phyloP scores from a whole-genome alignment of 2,329 filamentous ascomycete species.

The Aureobasidium namibiae region DNA sequence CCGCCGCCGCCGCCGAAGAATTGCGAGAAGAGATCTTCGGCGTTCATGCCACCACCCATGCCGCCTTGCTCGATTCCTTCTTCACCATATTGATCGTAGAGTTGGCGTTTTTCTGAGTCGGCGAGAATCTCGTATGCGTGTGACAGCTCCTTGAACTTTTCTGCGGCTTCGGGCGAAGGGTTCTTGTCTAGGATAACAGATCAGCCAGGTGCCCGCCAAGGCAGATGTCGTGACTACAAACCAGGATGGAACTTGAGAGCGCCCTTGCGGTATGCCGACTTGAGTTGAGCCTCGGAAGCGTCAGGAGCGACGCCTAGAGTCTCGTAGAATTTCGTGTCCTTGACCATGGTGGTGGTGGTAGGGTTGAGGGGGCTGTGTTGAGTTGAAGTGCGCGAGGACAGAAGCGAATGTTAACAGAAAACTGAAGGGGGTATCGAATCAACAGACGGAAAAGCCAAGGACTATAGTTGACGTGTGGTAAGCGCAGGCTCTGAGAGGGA shows the following conservation, averaged over 20 bases:
- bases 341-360: conserved; percentile 58
- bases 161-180: conserved; percentile 81
- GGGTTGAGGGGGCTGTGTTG: not conserved
- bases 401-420: not conserved
- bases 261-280: conserved; percentile 79
- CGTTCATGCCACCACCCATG: conserved; percentile 72
- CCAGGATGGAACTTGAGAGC: conserved; percentile 80
- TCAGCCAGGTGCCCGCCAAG: not conserved
- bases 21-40: conserved; percentile 91
- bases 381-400: not conserved
- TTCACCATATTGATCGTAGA: conserved; percentile 98
- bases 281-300: conserved; percentile 78
- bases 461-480: conserved; percentile 3
- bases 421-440: conserved; percentile 8
- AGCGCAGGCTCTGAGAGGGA: conserved; percentile 9
- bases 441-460: conserved; percentile 10
- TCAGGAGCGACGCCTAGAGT: conserved; percentile 68
- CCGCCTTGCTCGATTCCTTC: conserved; percentile 85
- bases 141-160: conserved; percentile 97
- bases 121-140: conserved; percentile 93
- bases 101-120: conserved; percentile 78
- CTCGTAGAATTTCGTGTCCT: conserved; percentile 74
- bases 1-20: conserved; percentile 80
- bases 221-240: conserved; percentile 36
- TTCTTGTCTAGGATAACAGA: conserved; percentile 71